Percentiles rank a stretch among this genome's conserved stretches.
Conservation (phyloP, 345 rosid species). For the Citrus australasica region DNA sequence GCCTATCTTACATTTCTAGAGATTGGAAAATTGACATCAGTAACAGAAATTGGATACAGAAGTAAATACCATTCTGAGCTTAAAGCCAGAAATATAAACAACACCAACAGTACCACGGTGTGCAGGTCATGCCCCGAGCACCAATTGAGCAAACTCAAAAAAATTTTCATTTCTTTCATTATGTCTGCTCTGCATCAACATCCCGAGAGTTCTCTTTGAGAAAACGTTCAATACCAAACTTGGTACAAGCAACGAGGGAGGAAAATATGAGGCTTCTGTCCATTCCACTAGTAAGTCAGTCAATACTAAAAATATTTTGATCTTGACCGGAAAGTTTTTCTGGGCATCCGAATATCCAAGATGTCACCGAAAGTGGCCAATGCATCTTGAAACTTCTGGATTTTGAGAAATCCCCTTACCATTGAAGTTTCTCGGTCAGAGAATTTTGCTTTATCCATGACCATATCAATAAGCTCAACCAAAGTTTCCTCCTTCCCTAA, state of each 20-base stretch:
- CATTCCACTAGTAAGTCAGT: not conserved
- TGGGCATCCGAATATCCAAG: conserved; percentile 41
- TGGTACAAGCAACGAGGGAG: not conserved
- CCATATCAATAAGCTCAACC: conserved; percentile 49
- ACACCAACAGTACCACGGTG: not conserved
- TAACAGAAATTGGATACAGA: not conserved
- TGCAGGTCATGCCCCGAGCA: not conserved
- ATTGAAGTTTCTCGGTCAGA: conserved; percentile 51
- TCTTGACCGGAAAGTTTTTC: conserved; percentile 38
- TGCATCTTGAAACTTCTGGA: conserved; percentile 69
- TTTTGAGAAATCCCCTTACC: conserved; percentile 71
- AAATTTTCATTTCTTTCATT: not conserved
- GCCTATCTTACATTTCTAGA: not conserved
- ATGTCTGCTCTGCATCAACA: not conserved
- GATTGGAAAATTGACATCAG: not conserved
- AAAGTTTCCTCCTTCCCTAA: conserved; percentile 69
- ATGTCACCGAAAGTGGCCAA: conserved; percentile 58
- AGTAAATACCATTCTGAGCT: not conserved
- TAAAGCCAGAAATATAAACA: not conserved
- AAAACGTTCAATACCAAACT: not conserved
- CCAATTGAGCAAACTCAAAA: not conserved
- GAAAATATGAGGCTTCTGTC: not conserved
- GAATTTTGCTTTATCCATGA: conserved; percentile 69
- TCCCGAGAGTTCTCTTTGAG: not conserved
- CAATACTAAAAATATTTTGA: conserved; percentile 4